Base-by-base conservation (phyloP, 2,329 filamentous ascomycete genomes). In the Scedosporium boydii region DNA sequence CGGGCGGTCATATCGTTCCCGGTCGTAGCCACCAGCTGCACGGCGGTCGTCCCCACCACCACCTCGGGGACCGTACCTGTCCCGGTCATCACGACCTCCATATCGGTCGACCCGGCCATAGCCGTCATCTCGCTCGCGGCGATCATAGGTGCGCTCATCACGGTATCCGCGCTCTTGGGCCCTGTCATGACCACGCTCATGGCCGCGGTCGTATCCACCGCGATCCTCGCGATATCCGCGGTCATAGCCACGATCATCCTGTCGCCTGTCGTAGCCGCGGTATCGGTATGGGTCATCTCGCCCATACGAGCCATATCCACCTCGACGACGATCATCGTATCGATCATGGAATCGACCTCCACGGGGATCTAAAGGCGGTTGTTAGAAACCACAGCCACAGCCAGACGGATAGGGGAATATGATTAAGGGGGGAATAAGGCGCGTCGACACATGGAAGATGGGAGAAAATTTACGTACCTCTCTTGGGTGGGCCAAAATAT, bases 401-500 rank as follows among this genome's bases (percentile, higher is more conserved):
- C 34, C 3, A 29, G 29, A 63, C 55, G 6, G 56, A 6, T 56
- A 48, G 59, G 21, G 23, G 23, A 26, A 23, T 23, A 23, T 23
- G 23, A 23, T 23, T 23, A 2, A 23, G 23, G 23, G 23, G 23
- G 23, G 23, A 23, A 3, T 3, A 57, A 23, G 23, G 16, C 16
- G 27, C 14, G n/a, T 58, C 9, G 27, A n/a, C 16, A 29, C 16
- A 18, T 58, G 27, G 27, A 6, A 14, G 12, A n/a, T 16, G n/a
- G 27, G 56, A 23, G n/a, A 16, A 1, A 27, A 41, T n/a, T 21
- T n/a, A 79, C 89, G 81, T 80, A 95, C 93, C 93, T 82, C 95
- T 86, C 87, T 99, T 99, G 67, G 95, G 95, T 65, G 95, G 95
- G 60, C 95, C 95, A 73, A 97, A 98, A 84, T 99, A 99, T 81